Percentiles rank a stretch among this genome's conserved stretches.
Evolutionary conservation across 2,329 filamentous ascomycete species (phyloP).

Genomic region (Huntiella abstrusa): DNA sequence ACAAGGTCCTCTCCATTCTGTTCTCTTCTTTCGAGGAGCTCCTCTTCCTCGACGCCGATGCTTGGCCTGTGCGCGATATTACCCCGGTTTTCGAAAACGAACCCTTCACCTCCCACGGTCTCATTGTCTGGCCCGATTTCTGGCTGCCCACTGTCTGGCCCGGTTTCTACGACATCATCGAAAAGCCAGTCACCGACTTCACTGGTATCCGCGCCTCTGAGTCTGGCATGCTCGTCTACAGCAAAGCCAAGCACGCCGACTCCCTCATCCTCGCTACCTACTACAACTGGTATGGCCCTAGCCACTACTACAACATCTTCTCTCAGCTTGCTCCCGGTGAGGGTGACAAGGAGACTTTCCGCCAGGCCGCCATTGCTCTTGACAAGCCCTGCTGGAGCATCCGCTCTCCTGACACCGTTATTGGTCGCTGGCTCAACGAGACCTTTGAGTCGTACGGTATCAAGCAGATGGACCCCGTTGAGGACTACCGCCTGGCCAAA

Average conservation of each 20-base stretch:
- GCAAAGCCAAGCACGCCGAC: constrained; percentile 27
- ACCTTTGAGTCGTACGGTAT: constrained; percentile 15
- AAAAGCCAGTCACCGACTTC: constrained; percentile 17
- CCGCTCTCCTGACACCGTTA: constrained; percentile 16
- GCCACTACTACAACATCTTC: constrained; percentile 29
- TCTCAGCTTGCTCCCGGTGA: constrained; percentile 24
- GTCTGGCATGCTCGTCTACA: constrained; percentile 28
- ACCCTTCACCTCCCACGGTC: constrained; percentile 30
- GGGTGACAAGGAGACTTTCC: constrained; percentile 31
- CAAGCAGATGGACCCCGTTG: constrained; percentile 17
- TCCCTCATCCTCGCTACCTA: constrained; percentile 31
- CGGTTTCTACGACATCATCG: constrained; percentile 26
- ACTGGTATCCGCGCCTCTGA: constrained; percentile 22
- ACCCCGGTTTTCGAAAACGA: constrained; percentile 28
- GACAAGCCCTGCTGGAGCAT: constrained; percentile 23
- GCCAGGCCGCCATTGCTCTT: constrained; percentile 25
- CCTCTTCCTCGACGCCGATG: constrained; percentile 39
- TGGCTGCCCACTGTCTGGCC: constrained; percentile 25
- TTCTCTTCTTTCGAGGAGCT: constrained; percentile 40
- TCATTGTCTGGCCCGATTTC: constrained; percentile 40
- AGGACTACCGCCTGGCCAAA: constrained; percentile 16
- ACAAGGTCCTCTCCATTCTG: constrained; percentile 37
- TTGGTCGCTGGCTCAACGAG: constrained; percentile 18
- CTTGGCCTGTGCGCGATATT: constrained; percentile 25
- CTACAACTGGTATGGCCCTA: constrained; percentile 36